A percentile compares a stretch with the other conserved stretches of the same genome.
Conservation (phyloP, 2,329 filamentous ascomycete species). For the Pestalotiopsis sp. region DNA sequence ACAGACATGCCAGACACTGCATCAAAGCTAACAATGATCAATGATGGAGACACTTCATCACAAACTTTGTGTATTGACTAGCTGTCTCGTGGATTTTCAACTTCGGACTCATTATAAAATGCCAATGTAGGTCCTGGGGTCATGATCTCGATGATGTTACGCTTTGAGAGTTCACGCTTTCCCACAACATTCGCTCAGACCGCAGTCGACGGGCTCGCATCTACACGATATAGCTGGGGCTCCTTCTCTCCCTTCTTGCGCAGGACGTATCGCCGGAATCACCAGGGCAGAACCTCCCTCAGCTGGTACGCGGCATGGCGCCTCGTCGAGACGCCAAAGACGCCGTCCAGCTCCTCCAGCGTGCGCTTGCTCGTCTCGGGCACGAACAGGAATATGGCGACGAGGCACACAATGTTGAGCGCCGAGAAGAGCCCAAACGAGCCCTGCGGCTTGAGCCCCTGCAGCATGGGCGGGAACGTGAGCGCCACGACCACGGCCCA, state of each 20-base stretch:
- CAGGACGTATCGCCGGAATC: conserved; percentile 13
- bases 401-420: conserved; percentile 45
- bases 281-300: conserved; percentile 15
- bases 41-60: too few relatives aligned
- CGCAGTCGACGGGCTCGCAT: background rate
- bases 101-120: too few relatives aligned
- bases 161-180: background rate
- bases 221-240: background rate
- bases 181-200: background rate
- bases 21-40: too few relatives aligned
- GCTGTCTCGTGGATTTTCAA: too few relatives aligned
- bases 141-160: too few relatives aligned
- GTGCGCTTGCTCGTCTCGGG: conserved; percentile 38
- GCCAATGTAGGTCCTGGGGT: too few relatives aligned
- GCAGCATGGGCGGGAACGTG: conserved; percentile 43
- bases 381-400: conserved; percentile 36
- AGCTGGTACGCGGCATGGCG: conserved; percentile 14
- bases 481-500: conserved; percentile 24
- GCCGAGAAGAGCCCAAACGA: conserved; percentile 46
- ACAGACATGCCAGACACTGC: too few relatives aligned
- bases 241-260: background rate
- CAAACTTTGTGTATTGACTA: too few relatives aligned
- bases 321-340: conserved; percentile 20
- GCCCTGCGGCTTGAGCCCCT: conserved; percentile 40
- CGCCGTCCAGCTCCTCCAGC: conserved; percentile 36